Conservation (phyloP, 2,329 filamentous ascomycete genomes). For the Clathrospora elynae region DNA sequence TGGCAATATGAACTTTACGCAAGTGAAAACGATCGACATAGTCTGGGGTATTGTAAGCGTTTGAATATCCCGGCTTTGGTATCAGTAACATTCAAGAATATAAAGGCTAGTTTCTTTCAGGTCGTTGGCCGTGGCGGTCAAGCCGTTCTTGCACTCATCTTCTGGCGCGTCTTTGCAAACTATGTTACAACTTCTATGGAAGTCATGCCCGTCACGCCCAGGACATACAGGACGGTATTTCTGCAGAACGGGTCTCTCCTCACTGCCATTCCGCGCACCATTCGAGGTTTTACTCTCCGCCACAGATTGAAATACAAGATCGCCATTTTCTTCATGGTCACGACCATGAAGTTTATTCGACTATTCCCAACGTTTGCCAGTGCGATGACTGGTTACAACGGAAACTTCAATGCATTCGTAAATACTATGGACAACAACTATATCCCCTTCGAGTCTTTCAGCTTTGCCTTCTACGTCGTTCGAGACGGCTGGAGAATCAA, state of each 20-base stretch:
- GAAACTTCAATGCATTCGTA: slow-evolving; percentile 14
- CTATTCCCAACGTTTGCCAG: slow-evolving; percentile 25
- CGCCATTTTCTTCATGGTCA: slow-evolving; percentile 28
- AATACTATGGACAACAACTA: slow-evolving; percentile 8
- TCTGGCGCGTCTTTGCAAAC: slow-evolving; percentile 22
- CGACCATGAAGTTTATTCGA: slow-evolving; percentile 22
- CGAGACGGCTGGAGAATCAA: slow-evolving; percentile 23
- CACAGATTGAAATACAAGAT: slow-evolving; percentile 19
- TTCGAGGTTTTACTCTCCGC: slow-evolving; percentile 13
- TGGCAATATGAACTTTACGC: slow-evolving; percentile 19
- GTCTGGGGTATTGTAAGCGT: slow-evolving; percentile 28
- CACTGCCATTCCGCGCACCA: background rate
- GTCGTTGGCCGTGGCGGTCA: slow-evolving; percentile 30
- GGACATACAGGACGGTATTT: slow-evolving; percentile 25
- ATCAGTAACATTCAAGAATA: background rate
- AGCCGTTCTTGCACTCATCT: slow-evolving; percentile 21
- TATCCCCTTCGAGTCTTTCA: slow-evolving; percentile 14
- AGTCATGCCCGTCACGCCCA: slow-evolving; percentile 21
- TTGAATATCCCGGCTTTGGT: background rate
- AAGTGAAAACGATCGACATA: slow-evolving; percentile 30
- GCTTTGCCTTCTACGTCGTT: slow-evolving; percentile 12
- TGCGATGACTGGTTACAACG: slow-evolving; percentile 29
- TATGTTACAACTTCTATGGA: slow-evolving; percentile 33
- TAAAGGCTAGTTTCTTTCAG: slow-evolving; percentile 9
- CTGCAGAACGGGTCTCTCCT: slow-evolving; percentile 14